Evolutionary conservation across 805 yeast genomes (phyloP).

Genomic region (Komagataella mondaviorum): DNA sequence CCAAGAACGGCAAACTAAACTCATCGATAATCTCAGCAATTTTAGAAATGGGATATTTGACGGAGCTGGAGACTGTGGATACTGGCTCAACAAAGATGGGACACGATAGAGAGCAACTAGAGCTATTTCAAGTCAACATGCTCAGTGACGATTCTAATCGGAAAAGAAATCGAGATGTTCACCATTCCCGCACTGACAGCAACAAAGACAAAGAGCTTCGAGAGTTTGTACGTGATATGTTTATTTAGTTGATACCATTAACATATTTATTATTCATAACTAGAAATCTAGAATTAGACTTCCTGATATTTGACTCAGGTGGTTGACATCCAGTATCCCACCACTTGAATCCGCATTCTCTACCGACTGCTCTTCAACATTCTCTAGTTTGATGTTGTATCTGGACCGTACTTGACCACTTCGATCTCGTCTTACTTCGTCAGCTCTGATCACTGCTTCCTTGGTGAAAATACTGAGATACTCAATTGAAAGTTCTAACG

Average conservation of each 20-base stretch:
- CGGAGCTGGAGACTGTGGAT: background rate
- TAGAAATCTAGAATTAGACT: constrained; percentile 32
- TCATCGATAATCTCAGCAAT: background rate
- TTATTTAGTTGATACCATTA: background rate
- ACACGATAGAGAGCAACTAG: background rate
- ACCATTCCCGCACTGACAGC: background rate
- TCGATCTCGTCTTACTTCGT: constrained; percentile 29
- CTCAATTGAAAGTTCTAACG: constrained; percentile 37
- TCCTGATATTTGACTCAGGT: constrained; percentile 43
- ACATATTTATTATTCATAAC: background rate
- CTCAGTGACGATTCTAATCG: background rate
- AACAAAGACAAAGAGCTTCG: background rate
- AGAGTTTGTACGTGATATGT: background rate
- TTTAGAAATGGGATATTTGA: background rate
- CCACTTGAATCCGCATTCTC: constrained; percentile 5
- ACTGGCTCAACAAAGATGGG: background rate
- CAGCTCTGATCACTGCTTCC: constrained; percentile 46
- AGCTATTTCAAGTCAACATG: background rate
- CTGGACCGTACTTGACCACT: constrained; percentile 6
- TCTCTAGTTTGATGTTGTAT: constrained; percentile 6
- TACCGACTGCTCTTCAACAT: constrained; percentile 4
- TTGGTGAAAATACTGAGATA: constrained; percentile 41
- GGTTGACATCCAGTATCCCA: constrained; percentile 35
- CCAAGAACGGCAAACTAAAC: background rate
- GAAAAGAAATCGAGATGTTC: background rate